Conservation (phyloP, 1,139 yeast species). For the Pichia cactophila region DNA sequence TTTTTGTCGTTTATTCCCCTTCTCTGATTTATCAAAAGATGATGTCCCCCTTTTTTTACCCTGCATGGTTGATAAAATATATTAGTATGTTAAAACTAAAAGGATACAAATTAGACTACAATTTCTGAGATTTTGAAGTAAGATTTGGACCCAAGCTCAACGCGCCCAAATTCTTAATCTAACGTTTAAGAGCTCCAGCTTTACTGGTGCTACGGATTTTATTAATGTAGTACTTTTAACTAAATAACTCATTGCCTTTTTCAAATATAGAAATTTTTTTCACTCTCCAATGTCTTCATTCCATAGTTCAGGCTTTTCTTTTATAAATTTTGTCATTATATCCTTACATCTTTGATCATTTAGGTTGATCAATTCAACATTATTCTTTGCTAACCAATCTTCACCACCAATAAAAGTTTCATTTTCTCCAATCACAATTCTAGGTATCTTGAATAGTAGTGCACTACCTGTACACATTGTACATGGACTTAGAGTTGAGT, state of each 20-base stretch:
- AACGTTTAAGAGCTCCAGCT: too few relatives aligned
- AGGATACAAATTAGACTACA: too few relatives aligned
- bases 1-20: constrained; percentile 7
- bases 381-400: constrained; percentile 54
- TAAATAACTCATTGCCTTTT: too few relatives aligned
- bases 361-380: constrained; percentile 68
- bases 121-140: too few relatives aligned
- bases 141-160: too few relatives aligned
- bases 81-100: too few relatives aligned
- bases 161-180: too few relatives aligned
- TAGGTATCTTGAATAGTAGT: constrained; percentile 72
- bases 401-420: constrained; percentile 73
- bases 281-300: constrained; percentile 75
- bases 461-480: constrained; percentile 95
- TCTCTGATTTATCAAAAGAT: not conserved
- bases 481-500: constrained; percentile 89
- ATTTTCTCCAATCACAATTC: constrained; percentile 87
- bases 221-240: too few relatives aligned
- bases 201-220: too few relatives aligned
- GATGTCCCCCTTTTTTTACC: not conserved
- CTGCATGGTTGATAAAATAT: too few relatives aligned
- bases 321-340: constrained; percentile 69
- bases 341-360: constrained; percentile 61
- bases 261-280: not conserved
- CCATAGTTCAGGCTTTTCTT: constrained; percentile 77